Evolutionary conservation across 2,329 filamentous ascomycete species (phyloP).

Genomic region (Colletotrichum sp.): DNA sequence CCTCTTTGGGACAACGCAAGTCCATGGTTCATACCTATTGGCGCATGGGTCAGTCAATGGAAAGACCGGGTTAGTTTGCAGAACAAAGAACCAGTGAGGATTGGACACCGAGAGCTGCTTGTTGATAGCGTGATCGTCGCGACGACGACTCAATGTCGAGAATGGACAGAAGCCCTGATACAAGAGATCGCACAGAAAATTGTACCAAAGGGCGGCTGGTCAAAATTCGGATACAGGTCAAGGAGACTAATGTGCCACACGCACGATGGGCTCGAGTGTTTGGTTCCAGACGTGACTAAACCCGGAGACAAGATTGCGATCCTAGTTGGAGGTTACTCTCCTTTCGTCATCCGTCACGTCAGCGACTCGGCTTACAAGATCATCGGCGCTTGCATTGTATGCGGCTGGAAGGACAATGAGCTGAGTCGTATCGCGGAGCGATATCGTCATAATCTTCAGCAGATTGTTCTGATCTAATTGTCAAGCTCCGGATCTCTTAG

Average conservation of each 20-base stretch:
- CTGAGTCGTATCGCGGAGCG: not conserved
- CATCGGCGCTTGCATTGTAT: not conserved
- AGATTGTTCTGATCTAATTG: fast-evolving
- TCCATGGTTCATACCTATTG: not conserved
- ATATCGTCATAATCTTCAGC: not conserved
- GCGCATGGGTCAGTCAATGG: not conserved
- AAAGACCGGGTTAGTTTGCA: not conserved
- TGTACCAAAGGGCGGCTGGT: not conserved
- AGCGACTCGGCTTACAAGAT: not conserved
- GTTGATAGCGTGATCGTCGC: not conserved
- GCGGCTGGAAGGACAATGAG: not conserved
- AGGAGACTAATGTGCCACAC: not conserved
- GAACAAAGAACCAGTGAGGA: not conserved
- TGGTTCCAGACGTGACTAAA: not conserved
- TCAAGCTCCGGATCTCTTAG: fast-evolving
- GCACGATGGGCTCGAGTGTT: not conserved
- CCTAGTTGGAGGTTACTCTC: not conserved
- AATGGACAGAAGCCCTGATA: not conserved
- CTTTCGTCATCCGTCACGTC: not conserved
- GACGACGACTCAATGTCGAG: not conserved
- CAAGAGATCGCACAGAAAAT: not conserved
- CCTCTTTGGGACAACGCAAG: not conserved
- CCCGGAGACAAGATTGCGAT: not conserved
- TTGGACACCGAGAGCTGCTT: not conserved
- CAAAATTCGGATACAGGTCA: not conserved